These are phyloP conservation scores for Boechera retrofracta DNA, from an alignment of 345 rosid species.

Conservation along the genomic window DNA sequence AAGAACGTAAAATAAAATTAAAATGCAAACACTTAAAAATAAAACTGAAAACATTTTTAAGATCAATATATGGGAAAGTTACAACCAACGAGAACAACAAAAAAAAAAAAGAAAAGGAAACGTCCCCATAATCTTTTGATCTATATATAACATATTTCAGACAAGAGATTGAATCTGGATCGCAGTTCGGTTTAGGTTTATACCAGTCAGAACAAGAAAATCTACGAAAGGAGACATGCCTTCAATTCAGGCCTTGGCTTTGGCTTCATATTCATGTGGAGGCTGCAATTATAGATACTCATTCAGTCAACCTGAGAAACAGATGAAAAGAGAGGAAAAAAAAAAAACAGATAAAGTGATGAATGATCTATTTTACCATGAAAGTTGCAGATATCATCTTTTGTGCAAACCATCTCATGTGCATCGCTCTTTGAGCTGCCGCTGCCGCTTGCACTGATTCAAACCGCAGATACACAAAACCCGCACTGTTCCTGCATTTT, in stretches of 20 bases:
- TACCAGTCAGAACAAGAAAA: constrained; percentile 33
- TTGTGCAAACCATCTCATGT: constrained; percentile 94
- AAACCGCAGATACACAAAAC: constrained; percentile 76
- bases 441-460: constrained; percentile 66
- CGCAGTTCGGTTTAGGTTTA: constrained; percentile 27
- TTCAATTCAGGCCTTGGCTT: constrained; percentile 49
- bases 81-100: not conserved
- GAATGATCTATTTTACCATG: constrained; percentile 59
- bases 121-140: not conserved
- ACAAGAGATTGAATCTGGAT: constrained; percentile 33
- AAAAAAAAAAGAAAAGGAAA: not conserved
- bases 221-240: constrained; percentile 24
- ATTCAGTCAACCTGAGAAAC: constrained; percentile 16
- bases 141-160: constrained; percentile 29
- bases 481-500: constrained; percentile 71
- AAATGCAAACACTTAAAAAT: not conserved
- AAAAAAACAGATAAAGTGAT: not conserved
- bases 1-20: too few species aligned
- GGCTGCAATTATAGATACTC: constrained; percentile 48
- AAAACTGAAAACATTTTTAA: too few species aligned
- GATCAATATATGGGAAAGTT: not conserved
- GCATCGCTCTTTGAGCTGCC: constrained; percentile 84
- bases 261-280: constrained; percentile 71
- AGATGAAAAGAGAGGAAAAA: not conserved
- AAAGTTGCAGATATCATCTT: constrained; percentile 76